These are phyloP conservation scores for Rhodosporidiobolus odoratus DNA, from an alignment of 768 basidiomycete species.

Conservation along the genomic window DNA sequence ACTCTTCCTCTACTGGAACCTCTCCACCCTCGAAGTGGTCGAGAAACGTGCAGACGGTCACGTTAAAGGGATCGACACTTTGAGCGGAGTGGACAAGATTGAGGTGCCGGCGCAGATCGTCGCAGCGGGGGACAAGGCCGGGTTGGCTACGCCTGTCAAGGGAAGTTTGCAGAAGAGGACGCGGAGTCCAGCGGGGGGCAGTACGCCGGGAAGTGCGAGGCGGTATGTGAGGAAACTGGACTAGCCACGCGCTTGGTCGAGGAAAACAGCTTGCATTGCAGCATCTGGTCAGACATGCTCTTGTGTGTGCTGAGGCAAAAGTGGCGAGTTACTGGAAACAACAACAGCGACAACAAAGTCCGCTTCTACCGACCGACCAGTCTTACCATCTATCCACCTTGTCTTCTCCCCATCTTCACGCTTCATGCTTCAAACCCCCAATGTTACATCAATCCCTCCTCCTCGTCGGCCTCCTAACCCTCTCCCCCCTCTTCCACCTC, in stretches of 20 bases:
- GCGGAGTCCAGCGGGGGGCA: not conserved
- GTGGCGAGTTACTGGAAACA: no score
- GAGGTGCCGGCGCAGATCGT: not conserved
- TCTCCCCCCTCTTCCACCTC: slow-evolving; percentile 14
- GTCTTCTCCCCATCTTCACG: no score
- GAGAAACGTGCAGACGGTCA: not conserved
- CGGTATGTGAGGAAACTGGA: not conserved
- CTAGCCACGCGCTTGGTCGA: no score
- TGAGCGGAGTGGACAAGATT: not conserved
- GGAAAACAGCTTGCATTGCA: no score
- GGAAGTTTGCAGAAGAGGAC: not conserved
- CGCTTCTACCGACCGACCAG: no score
- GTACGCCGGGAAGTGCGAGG: not conserved
- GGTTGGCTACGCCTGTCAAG: not conserved
- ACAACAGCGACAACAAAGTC: no score
- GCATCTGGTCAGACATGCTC: no score
- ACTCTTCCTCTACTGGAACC: slow-evolving; percentile 32
- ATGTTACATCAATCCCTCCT: slow-evolving; percentile 21
- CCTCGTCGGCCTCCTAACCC: not conserved
- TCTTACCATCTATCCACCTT: no score
- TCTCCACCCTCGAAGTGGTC: not conserved
- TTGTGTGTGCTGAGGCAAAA: no score
- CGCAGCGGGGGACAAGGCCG: not conserved
- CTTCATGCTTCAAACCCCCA: no score
- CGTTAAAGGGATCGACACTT: no score